phyloP scores from a whole-genome alignment of 306 rosid genomes.

The Hylodesmum podocarpum region DNA sequence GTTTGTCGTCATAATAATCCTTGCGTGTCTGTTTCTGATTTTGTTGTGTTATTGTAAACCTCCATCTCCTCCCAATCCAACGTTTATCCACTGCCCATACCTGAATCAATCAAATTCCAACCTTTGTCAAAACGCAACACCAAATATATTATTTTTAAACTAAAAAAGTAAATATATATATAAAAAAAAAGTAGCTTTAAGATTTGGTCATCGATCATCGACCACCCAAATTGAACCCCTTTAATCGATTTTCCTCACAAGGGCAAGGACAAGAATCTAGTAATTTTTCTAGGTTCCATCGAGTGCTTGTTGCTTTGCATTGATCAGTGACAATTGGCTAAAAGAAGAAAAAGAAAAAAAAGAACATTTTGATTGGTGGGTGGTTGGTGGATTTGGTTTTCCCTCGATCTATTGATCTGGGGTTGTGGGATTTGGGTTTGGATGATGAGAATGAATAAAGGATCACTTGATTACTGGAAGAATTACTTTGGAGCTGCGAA shows the following conservation, averaged over 20 bases:
- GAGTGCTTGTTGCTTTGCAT: background rate
- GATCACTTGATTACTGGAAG: slow-evolving; percentile 70
- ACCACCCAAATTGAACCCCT: background rate
- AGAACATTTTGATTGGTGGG: background rate
- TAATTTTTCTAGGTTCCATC: background rate
- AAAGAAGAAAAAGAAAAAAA: too few relatives aligned
- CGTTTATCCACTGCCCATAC: slow-evolving; percentile 11
- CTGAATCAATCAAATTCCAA: slow-evolving; percentile 17
- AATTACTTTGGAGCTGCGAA: slow-evolving; percentile 60
- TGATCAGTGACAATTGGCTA: slow-evolving; percentile 7
- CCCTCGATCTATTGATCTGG: slow-evolving; percentile 6
- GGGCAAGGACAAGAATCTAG: background rate
- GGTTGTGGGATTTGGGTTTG: background rate
- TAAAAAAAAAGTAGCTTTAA: background rate
- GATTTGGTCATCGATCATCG: slow-evolving; percentile 19
- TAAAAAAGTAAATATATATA: background rate
- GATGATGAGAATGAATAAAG: slow-evolving; percentile 47
- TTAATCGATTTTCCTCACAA: background rate
- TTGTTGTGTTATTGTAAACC: background rate
- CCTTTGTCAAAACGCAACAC: slow-evolving; percentile 8
- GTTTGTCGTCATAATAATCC: background rate
- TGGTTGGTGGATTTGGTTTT: background rate
- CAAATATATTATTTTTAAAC: background rate
- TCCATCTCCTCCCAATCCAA: slow-evolving; percentile 5
- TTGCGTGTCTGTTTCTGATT: slow-evolving; percentile 2